phyloP scores from a whole-genome alignment of 176 grass and related monocot genomes.

The Coix lacrymajobi region DNA sequence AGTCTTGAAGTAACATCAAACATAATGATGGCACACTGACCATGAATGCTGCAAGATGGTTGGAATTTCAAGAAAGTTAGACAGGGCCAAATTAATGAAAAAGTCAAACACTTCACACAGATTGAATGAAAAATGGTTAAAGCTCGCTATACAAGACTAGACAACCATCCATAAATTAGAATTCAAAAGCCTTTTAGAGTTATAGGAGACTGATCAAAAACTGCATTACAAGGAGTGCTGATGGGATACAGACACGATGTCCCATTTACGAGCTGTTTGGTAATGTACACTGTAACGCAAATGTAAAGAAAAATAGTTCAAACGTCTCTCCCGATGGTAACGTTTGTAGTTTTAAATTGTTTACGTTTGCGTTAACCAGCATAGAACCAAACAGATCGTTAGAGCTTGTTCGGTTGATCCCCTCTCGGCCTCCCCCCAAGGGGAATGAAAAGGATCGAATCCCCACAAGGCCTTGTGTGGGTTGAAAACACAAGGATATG shows the following conservation, averaged over 20 bases:
- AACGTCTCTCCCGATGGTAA: no score
- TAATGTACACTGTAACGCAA: no score
- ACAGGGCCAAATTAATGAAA: neutral
- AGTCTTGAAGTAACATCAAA: constrained; percentile 71
- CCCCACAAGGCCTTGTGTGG: neutral
- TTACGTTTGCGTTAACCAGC: no score
- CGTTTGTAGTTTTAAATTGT: no score
- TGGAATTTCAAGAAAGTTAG: neutral
- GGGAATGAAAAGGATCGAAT: no score
- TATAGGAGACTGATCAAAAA: neutral
- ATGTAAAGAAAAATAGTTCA: no score
- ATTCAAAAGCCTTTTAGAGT: neutral
- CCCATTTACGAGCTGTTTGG: no score
- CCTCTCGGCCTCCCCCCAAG: no score
- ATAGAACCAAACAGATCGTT: no score
- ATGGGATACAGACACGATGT: neutral
- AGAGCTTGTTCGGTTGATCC: no score
- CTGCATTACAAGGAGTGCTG: neutral
- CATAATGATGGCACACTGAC: constrained; percentile 75
- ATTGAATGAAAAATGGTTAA: neutral
- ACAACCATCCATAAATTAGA: neutral
- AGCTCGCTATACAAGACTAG: neutral
- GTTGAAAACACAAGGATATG: neutral
- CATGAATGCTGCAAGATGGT: constrained; percentile 47
- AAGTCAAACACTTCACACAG: neutral